Percentiles rank a stretch among this genome's conserved stretches.
Conservation (phyloP, 768 basidiomycete species). For the Clathrus columnatus region DNA sequence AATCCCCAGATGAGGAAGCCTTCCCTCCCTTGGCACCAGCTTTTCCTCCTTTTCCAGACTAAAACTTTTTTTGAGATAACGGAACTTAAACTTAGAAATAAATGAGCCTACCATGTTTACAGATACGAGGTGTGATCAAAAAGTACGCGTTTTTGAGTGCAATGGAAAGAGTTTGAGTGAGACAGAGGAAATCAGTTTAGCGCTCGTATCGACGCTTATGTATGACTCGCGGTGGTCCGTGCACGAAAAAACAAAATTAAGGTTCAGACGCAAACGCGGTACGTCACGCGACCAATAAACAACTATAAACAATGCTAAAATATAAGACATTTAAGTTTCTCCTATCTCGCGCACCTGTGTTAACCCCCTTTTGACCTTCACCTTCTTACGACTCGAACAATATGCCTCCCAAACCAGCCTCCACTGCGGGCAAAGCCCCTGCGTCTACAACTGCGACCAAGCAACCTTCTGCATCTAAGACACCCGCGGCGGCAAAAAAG, state of each 20-base stretch:
- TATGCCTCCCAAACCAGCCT: slow-evolving; percentile 28
- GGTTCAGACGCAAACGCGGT: neutral
- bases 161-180: neutral
- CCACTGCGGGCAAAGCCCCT: slow-evolving; percentile 50
- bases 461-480: slow-evolving; percentile 10
- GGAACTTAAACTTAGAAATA: no score
- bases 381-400: slow-evolving; percentile 45
- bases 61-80: no score
- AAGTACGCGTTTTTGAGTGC: neutral
- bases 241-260: slow-evolving; percentile 6
- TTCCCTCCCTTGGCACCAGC: slow-evolving; percentile 47
- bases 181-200: neutral
- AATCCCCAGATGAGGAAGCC: slow-evolving; percentile 33
- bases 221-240: slow-evolving; percentile 6
- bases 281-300: slow-evolving; percentile 6
- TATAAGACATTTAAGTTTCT: neutral
- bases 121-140: no score
- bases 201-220: neutral
- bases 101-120: no score
- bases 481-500: slow-evolving; percentile 57
- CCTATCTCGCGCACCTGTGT: neutral
- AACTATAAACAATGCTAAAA: slow-evolving; percentile 4
- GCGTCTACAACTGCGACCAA: slow-evolving; percentile 53
- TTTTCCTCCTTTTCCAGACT: slow-evolving; percentile 54
- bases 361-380: neutral